A percentile compares a stretch with the other conserved stretches of the same genome.
Conservation (phyloP, 164 flowering plant species). For the Litsea cubeba region DNA sequence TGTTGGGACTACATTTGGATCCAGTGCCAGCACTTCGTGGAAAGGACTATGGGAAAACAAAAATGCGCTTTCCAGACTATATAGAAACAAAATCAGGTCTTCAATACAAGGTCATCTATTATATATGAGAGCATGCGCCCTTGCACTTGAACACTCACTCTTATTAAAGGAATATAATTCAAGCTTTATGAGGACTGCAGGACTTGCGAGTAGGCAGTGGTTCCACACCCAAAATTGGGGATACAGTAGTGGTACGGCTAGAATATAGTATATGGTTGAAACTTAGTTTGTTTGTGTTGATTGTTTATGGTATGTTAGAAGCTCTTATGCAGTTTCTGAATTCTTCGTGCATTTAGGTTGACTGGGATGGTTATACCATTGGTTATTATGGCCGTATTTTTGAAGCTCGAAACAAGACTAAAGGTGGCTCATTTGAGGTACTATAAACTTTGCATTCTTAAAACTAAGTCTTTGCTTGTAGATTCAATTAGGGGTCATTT, state of each 20-base stretch:
- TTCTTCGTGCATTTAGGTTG: constrained; percentile 39
- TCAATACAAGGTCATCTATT: constrained; percentile 71
- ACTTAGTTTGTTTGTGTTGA: constrained; percentile 3
- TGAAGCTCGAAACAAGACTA: constrained; percentile 98
- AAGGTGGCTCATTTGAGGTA: constrained; percentile 97
- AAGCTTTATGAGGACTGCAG: constrained; percentile 41
- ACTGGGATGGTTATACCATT: constrained; percentile 98
- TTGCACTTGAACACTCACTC: constrained; percentile 4
- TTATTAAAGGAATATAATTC: constrained; percentile 17
- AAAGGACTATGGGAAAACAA: constrained; percentile 88
- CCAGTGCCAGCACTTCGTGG: constrained; percentile 90
- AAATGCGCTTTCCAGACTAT: constrained; percentile 86
- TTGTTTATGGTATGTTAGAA: constrained; percentile 4
- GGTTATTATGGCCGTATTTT: constrained; percentile 97
- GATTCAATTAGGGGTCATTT: background rate
- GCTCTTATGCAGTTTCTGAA: constrained; percentile 10
- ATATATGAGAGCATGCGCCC: background rate
- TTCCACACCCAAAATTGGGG: constrained; percentile 79
- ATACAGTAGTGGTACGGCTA: constrained; percentile 80
- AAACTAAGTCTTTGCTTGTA: background rate
- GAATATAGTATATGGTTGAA: background rate
- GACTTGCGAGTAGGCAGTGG: constrained; percentile 81
- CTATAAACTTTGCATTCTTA: background rate
- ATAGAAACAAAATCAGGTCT: constrained; percentile 79
- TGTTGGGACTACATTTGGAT: constrained; percentile 5